Base-by-base conservation (phyloP, 1,284 basidiomycete genomes). In the Polyporus tsugae region DNA sequence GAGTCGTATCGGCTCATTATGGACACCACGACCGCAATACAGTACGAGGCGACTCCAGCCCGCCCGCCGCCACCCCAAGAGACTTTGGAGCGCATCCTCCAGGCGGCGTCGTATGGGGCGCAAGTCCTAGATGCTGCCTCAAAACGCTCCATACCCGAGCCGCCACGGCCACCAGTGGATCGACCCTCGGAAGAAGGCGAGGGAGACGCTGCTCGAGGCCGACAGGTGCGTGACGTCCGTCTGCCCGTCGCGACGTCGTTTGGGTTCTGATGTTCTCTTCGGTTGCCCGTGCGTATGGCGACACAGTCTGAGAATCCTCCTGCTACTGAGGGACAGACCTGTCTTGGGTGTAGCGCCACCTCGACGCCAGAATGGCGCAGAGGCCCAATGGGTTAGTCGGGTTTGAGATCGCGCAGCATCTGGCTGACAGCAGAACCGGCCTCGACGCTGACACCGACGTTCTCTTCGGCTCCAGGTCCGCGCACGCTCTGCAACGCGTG, bases 361-460 rank as follows among this genome's bases (percentile, higher is more conserved):
- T 90, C 92, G 65, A 94, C 93, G 67, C 92, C 92, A 6, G 92
- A 94, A 82, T 94, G 93, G 92, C 83, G 92, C 66, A 81, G 92
- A 73, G 92, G 92, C 1, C 92, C 92, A 17, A 79, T 94, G 81
- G 92, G 92, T 93, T 76, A 78, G 85, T 81, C 29, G 61, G 60
- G 60, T 53, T 65, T 42, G 13, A 44, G 29, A 15, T 53, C 36
- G 29, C 91, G 69, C 80, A 91, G 72, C 92, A 92, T 2, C 35
- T 44, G 49, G 38, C 35, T 39, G 60, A 52, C 52, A 22, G 22
- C 29, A 41, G 35, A 62, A 13, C 68, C 53, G 19, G 65, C 19
- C 62, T 55, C 59, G 41, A 35, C 39, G 11, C 52, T 44, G 33
- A 60, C 25, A 29, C 17, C 22, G 57, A 13, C 44, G 36, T 52